Evolutionary conservation across 2,329 filamentous ascomycete species (phyloP).

Genomic region (Hymenotorrendiella dingleyae): DNA sequence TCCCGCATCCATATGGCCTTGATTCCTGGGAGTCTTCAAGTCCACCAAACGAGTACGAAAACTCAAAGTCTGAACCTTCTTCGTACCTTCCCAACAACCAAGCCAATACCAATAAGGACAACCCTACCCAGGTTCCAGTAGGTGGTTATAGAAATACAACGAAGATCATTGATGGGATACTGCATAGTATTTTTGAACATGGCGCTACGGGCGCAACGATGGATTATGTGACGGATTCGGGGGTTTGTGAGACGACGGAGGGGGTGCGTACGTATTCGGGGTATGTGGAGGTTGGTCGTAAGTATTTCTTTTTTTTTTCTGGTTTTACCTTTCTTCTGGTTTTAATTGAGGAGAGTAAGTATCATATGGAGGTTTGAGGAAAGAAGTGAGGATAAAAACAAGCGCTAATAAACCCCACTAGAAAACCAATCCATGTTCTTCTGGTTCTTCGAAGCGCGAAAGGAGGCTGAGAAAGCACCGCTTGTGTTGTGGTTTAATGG

Average conservation of each 20-base stretch:
- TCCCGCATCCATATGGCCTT: too few relatives aligned
- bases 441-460: slow-evolving; percentile 13
- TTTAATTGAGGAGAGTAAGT: neutral
- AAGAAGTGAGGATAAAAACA: too few relatives aligned
- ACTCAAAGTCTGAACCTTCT: too few relatives aligned
- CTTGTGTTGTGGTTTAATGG: slow-evolving; percentile 7
- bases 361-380: neutral
- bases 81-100: too few relatives aligned
- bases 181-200: slow-evolving; percentile 41
- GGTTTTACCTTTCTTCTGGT: too few relatives aligned
- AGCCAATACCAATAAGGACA: too few relatives aligned
- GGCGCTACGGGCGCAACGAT: slow-evolving; percentile 31
- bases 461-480: slow-evolving; percentile 7
- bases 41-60: too few relatives aligned
- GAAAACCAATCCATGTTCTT: slow-evolving; percentile 7
- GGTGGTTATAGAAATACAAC: too few relatives aligned
- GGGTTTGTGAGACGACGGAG: slow-evolving; percentile 10
- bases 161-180: slow-evolving; percentile 31
- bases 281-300: slow-evolving; percentile 31
- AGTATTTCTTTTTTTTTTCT: neutral
- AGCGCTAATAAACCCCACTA: too few relatives aligned
- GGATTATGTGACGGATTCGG: slow-evolving; percentile 39
- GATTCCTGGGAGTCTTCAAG: too few relatives aligned
- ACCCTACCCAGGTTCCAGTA: too few relatives aligned
- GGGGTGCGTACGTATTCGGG: slow-evolving; percentile 11